Evolutionary conservation across 345 rosid genomes (phyloP), one percentile per base, ranked within the genome.

Genomic region (Sonneratia alba): DNA sequence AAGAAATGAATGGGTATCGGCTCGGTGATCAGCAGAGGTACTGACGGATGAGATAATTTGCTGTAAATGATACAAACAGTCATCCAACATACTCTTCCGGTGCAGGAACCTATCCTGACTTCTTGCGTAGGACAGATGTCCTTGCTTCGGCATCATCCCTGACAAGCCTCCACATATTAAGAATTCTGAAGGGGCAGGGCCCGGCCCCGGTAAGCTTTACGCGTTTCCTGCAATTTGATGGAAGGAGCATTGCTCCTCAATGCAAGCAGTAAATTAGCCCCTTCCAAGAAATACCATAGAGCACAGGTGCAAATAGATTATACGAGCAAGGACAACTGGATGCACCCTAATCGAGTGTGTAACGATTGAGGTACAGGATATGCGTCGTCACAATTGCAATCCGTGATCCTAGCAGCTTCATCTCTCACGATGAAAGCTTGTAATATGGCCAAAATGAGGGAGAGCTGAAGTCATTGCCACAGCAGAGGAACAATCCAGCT

Each of bases 331-430:
- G 32, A 76, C 61, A 68, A 66, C 70, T 67, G 64, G 18, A 67
- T 57, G 81, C 86, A 91, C 97, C 97, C 42, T 86, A 81, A 71
- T 91, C 96, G 34, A 91, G 88, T 69, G 79, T 81, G 79, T 83
- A 93, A 74, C 85, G 84, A 76, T 91, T 91, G 74, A 93, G 88
- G 76, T 84, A 93, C 83, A 93, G 74, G 74, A 94, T 87, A 80
- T 91, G 97, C 12, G 95, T 94, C 11, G 86, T 87, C 68, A 84
- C 83, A 75, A 94, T 86, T 6, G 96, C 97, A 45, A 91, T 89
- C 83, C 97, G 91, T 90, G 83, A 94, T 80, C 81, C 87, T 85
- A 61, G 92, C 80, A 76, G 97, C 91, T 71, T 90, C 88, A 68
- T 88, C 95, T 40, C 86, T 83, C 72, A 93, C 75, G 59, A 77